Percentiles rank a stretch among this genome's conserved stretches.
Evolutionary conservation across 176 grass and related monocot genomes (phyloP).

Genomic region (Avena atlantica): DNA sequence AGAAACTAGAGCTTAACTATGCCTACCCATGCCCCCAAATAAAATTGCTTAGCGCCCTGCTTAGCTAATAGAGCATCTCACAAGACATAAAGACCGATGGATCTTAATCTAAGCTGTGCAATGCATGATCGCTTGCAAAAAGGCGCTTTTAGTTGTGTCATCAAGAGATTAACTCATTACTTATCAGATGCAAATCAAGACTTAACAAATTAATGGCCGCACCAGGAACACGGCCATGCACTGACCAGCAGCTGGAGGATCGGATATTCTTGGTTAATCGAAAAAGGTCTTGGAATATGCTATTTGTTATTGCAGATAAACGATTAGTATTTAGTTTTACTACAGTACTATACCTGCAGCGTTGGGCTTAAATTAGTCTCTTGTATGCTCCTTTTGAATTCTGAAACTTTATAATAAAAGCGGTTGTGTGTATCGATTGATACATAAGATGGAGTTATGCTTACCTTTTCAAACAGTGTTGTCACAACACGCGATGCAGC

Average conservation of each 20-base stretch:
- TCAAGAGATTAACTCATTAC: background rate
- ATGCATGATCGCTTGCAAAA: slow-evolving; percentile 23
- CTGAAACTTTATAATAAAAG: no score
- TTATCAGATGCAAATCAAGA: background rate
- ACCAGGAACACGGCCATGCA: slow-evolving; percentile 30
- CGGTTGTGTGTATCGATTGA: no score
- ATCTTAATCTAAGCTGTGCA: slow-evolving; percentile 12
- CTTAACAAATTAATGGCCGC: slow-evolving; percentile 17
- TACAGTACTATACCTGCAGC: no score
- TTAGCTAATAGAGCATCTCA: slow-evolving; percentile 16
- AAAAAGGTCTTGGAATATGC: slow-evolving; percentile 22
- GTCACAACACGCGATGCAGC: background rate
- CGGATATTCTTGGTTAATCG: slow-evolving; percentile 17
- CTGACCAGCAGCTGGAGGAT: slow-evolving; percentile 6
- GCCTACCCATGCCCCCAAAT: background rate
- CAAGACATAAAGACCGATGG: background rate
- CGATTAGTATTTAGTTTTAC: background rate
- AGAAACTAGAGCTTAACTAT: background rate
- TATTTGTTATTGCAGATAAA: background rate
- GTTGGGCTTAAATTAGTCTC: background rate
- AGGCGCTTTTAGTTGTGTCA: background rate
- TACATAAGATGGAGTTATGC: no score
- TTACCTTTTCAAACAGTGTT: no score
- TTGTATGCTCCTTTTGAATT: background rate
- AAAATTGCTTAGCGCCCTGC: background rate